Percentiles rank a stretch among this genome's conserved stretches.
Conservation (phyloP, 208 protist genomes). For the Leishmania amazonensis region DNA sequence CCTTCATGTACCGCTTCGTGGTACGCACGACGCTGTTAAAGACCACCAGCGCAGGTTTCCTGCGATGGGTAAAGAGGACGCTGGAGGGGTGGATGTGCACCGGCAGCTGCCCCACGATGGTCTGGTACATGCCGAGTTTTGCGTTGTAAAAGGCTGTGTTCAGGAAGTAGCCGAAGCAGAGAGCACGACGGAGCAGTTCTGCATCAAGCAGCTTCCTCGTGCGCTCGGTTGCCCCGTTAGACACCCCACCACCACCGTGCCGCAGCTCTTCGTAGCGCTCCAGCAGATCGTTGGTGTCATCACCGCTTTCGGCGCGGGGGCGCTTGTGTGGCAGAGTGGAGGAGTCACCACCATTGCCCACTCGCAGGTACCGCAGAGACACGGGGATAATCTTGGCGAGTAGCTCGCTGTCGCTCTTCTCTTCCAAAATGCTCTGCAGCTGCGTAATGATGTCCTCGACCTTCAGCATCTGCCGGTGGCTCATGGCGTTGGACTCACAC, state of each 20-base stretch:
- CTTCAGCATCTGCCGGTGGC: conserved; percentile 84
- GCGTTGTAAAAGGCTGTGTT: conserved; percentile 91
- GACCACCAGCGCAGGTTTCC: conserved; percentile 82
- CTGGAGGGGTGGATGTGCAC: conserved; percentile 90
- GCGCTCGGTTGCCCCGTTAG: neutral
- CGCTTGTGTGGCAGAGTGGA: conserved; percentile 19
- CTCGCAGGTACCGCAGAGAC: conserved; percentile 23
- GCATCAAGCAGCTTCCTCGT: conserved; percentile 49
- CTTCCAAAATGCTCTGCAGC: conserved; percentile 64
- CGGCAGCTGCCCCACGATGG: conserved; percentile 73
- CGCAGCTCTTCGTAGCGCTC: conserved; percentile 29
- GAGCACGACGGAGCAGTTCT: conserved; percentile 75
- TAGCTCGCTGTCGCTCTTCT: conserved; percentile 55
- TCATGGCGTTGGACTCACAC: conserved; percentile 86
- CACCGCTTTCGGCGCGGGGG: neutral
- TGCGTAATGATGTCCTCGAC: conserved; percentile 86
- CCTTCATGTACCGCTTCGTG: conserved; percentile 91
- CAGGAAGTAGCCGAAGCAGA: conserved; percentile 90
- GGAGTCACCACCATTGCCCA: neutral
- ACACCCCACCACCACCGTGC: conserved; percentile 14
- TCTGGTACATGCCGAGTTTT: conserved; percentile 84
- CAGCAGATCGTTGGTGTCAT: conserved; percentile 33
- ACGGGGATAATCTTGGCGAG: conserved; percentile 45
- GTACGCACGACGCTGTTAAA: conserved; percentile 91
- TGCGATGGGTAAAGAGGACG: conserved; percentile 82